Evolutionary conservation across 441 rosid genomes (phyloP).

Genomic region (Erodium trifolium): DNA sequence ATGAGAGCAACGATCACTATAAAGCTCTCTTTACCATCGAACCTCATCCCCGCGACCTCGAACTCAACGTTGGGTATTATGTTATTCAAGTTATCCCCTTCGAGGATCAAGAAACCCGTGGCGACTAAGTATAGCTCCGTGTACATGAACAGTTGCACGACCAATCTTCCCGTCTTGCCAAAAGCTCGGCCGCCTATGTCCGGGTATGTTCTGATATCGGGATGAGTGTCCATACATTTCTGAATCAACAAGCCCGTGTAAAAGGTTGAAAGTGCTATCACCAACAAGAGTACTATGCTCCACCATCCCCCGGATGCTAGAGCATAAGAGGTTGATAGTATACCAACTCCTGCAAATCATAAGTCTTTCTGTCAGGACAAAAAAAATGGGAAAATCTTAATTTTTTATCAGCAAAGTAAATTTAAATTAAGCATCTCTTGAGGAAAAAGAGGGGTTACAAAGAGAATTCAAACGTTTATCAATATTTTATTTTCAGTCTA

Average conservation of each 20-base stretch:
- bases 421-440: too few relatives aligned
- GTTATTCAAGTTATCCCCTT: constrained; percentile 35
- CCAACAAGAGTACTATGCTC: background rate
- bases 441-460: too few relatives aligned
- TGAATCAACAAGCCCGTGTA: constrained; percentile 5
- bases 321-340: background rate
- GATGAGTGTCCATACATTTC: constrained; percentile 19
- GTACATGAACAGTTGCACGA: constrained; percentile 26
- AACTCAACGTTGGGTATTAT: constrained; percentile 26
- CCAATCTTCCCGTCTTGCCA: constrained; percentile 26
- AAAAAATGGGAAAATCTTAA: too few relatives aligned
- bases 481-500: too few relatives aligned
- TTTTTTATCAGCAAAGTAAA: too few relatives aligned
- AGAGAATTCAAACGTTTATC: too few relatives aligned
- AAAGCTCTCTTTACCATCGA: constrained; percentile 26
- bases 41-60: constrained; percentile 14
- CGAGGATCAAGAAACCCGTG: constrained; percentile 28
- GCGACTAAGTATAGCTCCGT: constrained; percentile 28
- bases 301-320: constrained; percentile 11
- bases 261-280: background rate
- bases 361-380: too few relatives aligned
- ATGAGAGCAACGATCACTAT: constrained; percentile 20
- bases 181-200: constrained; percentile 27
- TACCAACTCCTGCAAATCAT: constrained; percentile 18
- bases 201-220: constrained; percentile 20